These are phyloP conservation scores for Neurospora cerealis DNA, from an alignment of 495 filamentous ascomycete genomes.

Conservation along the genomic window DNA sequence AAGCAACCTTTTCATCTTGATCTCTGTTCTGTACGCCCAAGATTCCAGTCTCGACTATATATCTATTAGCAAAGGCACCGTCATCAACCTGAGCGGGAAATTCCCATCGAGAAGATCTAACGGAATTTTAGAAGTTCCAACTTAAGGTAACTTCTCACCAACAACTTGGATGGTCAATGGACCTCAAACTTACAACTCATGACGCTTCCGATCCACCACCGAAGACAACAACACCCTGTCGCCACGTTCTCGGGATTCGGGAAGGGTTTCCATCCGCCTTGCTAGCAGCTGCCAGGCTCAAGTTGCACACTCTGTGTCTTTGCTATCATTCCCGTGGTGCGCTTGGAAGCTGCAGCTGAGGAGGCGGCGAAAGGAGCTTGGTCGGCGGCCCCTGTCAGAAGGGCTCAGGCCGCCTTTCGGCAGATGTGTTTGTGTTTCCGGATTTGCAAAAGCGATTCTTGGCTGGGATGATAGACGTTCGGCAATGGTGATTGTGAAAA, in stretches of 20 bases:
- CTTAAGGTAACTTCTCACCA: not conserved
- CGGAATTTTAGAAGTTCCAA: too few relatives aligned
- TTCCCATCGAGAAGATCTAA: too few relatives aligned
- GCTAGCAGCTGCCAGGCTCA: not conserved
- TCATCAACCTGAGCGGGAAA: too few relatives aligned
- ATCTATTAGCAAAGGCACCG: too few relatives aligned
- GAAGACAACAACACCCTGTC: not conserved
- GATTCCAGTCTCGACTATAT: too few relatives aligned
- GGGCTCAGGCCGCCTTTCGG: not conserved
- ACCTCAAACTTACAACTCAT: not conserved
- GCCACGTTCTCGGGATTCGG: not conserved
- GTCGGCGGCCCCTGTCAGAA: not conserved
- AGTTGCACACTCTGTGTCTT: not conserved
- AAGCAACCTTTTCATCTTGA: not conserved
- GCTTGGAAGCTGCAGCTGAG: not conserved
- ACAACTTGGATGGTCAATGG: not conserved
- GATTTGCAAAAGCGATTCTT: not conserved
- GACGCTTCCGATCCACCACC: not conserved
- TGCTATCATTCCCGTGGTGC: not conserved
- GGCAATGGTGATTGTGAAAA: not conserved
- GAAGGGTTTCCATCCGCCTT: not conserved
- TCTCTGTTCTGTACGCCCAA: too few relatives aligned
- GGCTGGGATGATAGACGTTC: not conserved
- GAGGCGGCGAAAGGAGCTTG: not conserved
- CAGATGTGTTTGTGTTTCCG: not conserved